Evolutionary conservation across 2,329 filamentous ascomycete species (phyloP).

Genomic region (Escovopsis weberi): DNA sequence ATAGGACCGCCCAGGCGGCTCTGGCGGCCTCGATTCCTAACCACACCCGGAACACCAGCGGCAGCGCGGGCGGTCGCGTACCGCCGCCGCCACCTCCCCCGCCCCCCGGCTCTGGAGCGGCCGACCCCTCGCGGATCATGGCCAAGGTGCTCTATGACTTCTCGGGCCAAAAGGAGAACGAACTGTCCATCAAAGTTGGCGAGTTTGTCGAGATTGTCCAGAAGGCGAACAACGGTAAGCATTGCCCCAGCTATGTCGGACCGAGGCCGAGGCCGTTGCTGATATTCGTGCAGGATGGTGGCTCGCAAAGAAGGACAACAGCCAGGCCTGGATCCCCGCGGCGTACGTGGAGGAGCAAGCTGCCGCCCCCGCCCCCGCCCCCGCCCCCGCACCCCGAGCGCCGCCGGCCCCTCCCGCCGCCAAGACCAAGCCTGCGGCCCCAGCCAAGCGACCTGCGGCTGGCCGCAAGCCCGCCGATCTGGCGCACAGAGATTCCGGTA

Average conservation of each 20-base stretch:
- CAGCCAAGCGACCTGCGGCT: constrained; percentile 62
- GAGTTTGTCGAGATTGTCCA: constrained; percentile 82
- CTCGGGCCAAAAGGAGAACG: constrained; percentile 66
- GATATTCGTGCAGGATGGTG: constrained; percentile 66
- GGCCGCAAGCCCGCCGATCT: constrained; percentile 56
- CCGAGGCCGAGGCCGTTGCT: constrained; percentile 10
- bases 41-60: constrained; percentile 42
- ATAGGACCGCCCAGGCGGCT: constrained; percentile 3
- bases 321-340: constrained; percentile 88
- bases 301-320: constrained; percentile 59
- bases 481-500: constrained; percentile 57
- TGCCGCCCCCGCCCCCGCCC: constrained; percentile 43
- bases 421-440: constrained; percentile 55
- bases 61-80: constrained; percentile 35
- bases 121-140: constrained; percentile 47
- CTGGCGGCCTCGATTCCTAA: constrained; percentile 21
- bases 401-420: constrained; percentile 51
- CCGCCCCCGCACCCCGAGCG: constrained; percentile 50
- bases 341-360: constrained; percentile 84
- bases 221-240: constrained; percentile 85
- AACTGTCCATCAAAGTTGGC: constrained; percentile 65
- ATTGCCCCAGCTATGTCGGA: not conserved
- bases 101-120: constrained; percentile 19
- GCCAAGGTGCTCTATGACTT: constrained; percentile 93
- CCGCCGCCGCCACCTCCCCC: constrained; percentile 55